Base-by-base conservation (phyloP, 2,329 filamentous ascomycete species). In the Beauveria australis region DNA sequence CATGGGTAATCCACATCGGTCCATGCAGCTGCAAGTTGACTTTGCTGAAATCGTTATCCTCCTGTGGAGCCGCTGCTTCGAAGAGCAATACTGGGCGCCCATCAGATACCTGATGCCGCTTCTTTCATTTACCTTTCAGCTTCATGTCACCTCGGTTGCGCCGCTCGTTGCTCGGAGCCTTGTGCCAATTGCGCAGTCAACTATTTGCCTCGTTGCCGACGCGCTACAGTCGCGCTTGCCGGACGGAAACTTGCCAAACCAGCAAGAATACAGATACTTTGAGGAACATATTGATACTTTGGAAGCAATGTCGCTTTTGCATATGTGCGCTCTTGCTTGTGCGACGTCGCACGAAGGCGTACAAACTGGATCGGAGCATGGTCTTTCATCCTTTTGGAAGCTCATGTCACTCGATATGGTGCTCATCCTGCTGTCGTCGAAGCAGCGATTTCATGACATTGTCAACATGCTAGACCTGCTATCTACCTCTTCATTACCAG, bases 21-120 rank as follows among this genome's bases (percentile, higher is more conserved):
- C 75, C 53, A 77, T 75, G 72, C 83, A 74, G 69, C 76, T 89
- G 3, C 81, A 88, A 1, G 75, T 87, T 10, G 82, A 86, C 62
- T 86, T 92, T 64, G 85, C 84, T 55, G 77, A 83, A 53, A 75
- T 85, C 33, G 73, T 92, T 22, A 79, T 90, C 54, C 77, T 80
- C 18, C 71, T 93, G 16, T 93, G 90, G 89, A 78, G 79, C 18
- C 80, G 79, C 22, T 92, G 89, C 68, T 74, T 87, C 7, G 76
- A 81, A 12, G 88, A 92, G 66, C 77, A 78, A 64, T 76, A 84
- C 72, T 84, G 85, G 67, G 75, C 77, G 12, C 87, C 89, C 0
- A 78, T 92, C 46, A 82, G 81, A 63, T 78, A 90, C 43, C 75
- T 93, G 3, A 75, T 89, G 24, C 81, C 87, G 24, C 76, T 90